These are phyloP conservation scores for Pythium aphanidermatum DNA, from an alignment of 352 stramenopile genomes.

Conservation along the genomic window DNA sequence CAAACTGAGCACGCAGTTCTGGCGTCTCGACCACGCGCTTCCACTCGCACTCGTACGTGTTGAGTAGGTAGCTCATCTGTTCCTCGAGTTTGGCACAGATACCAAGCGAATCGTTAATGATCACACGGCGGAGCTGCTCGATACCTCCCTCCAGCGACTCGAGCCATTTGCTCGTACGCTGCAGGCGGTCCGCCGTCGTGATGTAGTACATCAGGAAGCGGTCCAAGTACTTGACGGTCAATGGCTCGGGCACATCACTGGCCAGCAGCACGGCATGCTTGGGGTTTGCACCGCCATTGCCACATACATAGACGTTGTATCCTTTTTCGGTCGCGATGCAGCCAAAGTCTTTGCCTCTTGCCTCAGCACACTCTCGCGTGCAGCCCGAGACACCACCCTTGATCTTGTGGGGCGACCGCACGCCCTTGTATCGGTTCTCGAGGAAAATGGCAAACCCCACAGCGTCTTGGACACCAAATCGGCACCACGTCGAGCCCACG, in stretches of 20 bases:
- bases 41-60: slow-evolving; percentile 94
- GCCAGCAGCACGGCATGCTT: slow-evolving; percentile 68
- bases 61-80: slow-evolving; percentile 87
- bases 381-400: slow-evolving; percentile 89
- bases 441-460: slow-evolving; percentile 89
- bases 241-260: slow-evolving; percentile 40
- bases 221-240: slow-evolving; percentile 85
- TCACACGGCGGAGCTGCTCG: slow-evolving; percentile 43
- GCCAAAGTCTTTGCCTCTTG: slow-evolving; percentile 91
- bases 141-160: slow-evolving; percentile 69
- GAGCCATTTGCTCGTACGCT: slow-evolving; percentile 87
- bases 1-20: slow-evolving; percentile 71
- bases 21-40: slow-evolving; percentile 88
- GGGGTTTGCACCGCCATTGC: slow-evolving; percentile 83
- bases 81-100: slow-evolving; percentile 72
- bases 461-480: slow-evolving; percentile 88
- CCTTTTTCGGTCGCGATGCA: slow-evolving; percentile 90
- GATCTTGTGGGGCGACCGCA: slow-evolving; percentile 91
- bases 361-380: slow-evolving; percentile 89
- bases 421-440: slow-evolving; percentile 90
- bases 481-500: slow-evolving; percentile 90
- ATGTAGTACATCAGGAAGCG: slow-evolving; percentile 92
- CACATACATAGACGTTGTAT: slow-evolving; percentile 90
- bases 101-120: slow-evolving; percentile 88
- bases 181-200: slow-evolving; percentile 61